Evolutionary conservation across 2,329 filamentous ascomycete species (phyloP).

Genomic region (Aspergillus sojae): DNA sequence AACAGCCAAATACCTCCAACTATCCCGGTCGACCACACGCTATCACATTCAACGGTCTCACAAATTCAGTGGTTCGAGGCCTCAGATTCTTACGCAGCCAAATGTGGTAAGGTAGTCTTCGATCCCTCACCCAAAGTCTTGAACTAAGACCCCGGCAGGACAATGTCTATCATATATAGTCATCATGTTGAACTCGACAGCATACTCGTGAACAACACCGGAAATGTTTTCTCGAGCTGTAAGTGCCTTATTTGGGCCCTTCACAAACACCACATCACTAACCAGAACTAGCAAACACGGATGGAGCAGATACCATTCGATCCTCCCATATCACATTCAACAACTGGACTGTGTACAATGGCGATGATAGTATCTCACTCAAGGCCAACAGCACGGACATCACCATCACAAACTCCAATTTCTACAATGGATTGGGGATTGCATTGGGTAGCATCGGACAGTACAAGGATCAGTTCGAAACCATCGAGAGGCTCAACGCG

Average conservation of each 20-base stretch:
- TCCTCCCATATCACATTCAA: slow-evolving; percentile 56
- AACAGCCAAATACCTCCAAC: slow-evolving; percentile 28
- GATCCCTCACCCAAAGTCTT: neutral
- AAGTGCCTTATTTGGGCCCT: neutral
- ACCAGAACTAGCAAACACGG: slow-evolving; percentile 41
- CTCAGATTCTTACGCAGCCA: slow-evolving; percentile 52
- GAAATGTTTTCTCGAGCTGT: slow-evolving; percentile 21
- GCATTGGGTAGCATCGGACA: slow-evolving; percentile 62
- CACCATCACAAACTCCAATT: slow-evolving; percentile 51
- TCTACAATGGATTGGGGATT: slow-evolving; percentile 56
- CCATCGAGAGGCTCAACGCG: slow-evolving; percentile 53
- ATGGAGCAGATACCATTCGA: slow-evolving; percentile 58
- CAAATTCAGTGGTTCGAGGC: slow-evolving; percentile 23
- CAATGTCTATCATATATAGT: slow-evolving; percentile 57
- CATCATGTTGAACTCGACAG: slow-evolving; percentile 51
- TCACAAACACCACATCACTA: neutral
- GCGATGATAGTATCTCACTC: slow-evolving; percentile 57
- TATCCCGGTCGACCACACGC: slow-evolving; percentile 34
- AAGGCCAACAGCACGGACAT: slow-evolving; percentile 63
- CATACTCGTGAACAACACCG: slow-evolving; percentile 56
- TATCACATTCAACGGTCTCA: slow-evolving; percentile 26
- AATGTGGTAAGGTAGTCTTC: slow-evolving; percentile 53
- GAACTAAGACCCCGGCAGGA: slow-evolving; percentile 29
- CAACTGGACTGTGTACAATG: slow-evolving; percentile 55
- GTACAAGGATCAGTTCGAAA: slow-evolving; percentile 52